Evolutionary conservation across 2,329 filamentous ascomycete species (phyloP).

Genomic region (Aspergillus fijiensis): DNA sequence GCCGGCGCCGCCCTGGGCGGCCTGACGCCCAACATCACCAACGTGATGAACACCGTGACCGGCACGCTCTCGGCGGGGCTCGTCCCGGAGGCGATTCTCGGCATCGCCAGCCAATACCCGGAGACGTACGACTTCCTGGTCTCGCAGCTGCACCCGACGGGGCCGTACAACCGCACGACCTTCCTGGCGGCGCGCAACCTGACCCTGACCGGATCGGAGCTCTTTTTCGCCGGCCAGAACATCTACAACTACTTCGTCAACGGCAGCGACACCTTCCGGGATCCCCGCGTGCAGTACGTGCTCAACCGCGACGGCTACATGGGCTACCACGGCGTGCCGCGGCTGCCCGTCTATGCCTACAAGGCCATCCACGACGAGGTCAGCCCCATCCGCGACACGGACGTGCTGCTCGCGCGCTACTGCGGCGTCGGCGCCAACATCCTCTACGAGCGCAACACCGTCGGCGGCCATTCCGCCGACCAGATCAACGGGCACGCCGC

Average conservation of each 20-base stretch:
- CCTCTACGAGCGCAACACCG: constrained; percentile 28
- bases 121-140: not conserved
- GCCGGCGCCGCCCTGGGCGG: constrained; percentile 7
- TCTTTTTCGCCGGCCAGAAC: constrained; percentile 2
- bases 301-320: constrained; percentile 15
- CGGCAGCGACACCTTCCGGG: constrained; percentile 12
- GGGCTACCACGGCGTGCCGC: constrained; percentile 15
- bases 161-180: not conserved
- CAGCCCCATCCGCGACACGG: constrained; percentile 26
- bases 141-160: not conserved
- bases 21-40: constrained; percentile 6
- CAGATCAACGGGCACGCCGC: constrained; percentile 14
- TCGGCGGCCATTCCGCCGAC: constrained; percentile 27
- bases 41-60: not conserved
- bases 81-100: constrained; percentile 1
- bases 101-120: constrained; percentile 1
- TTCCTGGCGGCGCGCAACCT: constrained; percentile 11
- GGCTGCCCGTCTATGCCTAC: constrained; percentile 25
- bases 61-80: not conserved
- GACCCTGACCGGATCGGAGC: not conserved
- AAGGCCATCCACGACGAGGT: constrained; percentile 34
- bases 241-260: constrained; percentile 16
- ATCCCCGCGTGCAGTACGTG: constrained; percentile 9
- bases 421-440: constrained; percentile 17
- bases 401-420: constrained; percentile 24